Percentiles rank a stretch among this genome's conserved stretches.
phyloP scores from a whole-genome alignment of 192 early-diverging fungal species.

The Dissophora ornata region DNA sequence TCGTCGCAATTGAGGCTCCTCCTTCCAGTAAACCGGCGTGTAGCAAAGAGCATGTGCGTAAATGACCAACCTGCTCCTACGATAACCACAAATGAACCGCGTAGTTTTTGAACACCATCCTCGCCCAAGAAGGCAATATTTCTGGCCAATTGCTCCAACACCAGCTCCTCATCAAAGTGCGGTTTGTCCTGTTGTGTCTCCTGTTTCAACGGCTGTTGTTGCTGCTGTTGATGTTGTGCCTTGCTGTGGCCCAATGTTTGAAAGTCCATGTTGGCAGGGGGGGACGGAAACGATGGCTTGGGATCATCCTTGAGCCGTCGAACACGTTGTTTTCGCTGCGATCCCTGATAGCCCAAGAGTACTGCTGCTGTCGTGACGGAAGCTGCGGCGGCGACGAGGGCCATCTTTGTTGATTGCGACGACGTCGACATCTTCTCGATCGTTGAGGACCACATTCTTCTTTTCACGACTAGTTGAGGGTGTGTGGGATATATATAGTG shows the following conservation, averaged over 20 bases:
- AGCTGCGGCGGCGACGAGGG: slow-evolving; percentile 67
- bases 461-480: no score
- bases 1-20: no score
- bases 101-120: slow-evolving; percentile 77
- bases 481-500: no score
- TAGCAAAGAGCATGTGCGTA: no score
- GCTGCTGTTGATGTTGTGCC: background rate
- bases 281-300: no score
- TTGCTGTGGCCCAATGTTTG: background rate
- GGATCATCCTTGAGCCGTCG: slow-evolving; percentile 64
- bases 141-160: slow-evolving; percentile 87
- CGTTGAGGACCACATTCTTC: slow-evolving; percentile 10
- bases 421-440: slow-evolving; percentile 22
- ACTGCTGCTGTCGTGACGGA: slow-evolving; percentile 70
- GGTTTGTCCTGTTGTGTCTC: no score
- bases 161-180: slow-evolving; percentile 77
- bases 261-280: background rate
- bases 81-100: slow-evolving; percentile 88
- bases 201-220: slow-evolving; percentile 1
- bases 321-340: slow-evolving; percentile 57
- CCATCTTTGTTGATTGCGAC: slow-evolving; percentile 45
- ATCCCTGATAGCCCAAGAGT: slow-evolving; percentile 65
- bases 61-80: slow-evolving; percentile 79
- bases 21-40: no score
- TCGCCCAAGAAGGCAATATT: slow-evolving; percentile 93